Evolutionary conservation across 495 filamentous ascomycete genomes (phyloP).

Genomic region (Annulohypoxylon nitens): DNA sequence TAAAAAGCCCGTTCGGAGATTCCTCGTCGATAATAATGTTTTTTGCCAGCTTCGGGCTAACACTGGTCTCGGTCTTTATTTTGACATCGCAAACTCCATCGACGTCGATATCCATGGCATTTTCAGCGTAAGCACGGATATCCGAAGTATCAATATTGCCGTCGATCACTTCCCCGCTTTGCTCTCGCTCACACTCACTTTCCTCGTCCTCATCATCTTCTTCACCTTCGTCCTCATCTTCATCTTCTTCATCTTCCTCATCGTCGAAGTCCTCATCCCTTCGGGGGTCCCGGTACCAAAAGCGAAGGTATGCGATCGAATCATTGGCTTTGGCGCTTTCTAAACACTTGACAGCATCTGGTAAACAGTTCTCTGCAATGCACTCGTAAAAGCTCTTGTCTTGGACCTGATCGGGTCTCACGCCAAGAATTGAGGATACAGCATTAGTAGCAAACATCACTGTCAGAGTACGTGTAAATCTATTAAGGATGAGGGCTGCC

Average conservation of each 20-base stretch:
- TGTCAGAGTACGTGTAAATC: constrained; percentile 84
- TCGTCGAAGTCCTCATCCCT: constrained; percentile 52
- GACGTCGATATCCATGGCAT: constrained; percentile 55
- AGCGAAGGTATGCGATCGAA: constrained; percentile 93
- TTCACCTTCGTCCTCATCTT: constrained; percentile 53
- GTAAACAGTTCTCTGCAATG: constrained; percentile 80
- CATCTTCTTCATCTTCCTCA: constrained; percentile 54
- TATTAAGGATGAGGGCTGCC: constrained; percentile 87
- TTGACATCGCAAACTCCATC: constrained; percentile 19
- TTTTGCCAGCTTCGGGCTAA: constrained; percentile 36
- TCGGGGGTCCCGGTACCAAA: constrained; percentile 83
- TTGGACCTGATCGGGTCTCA: constrained; percentile 72
- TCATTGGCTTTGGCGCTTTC: constrained; percentile 93
- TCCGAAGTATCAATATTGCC: constrained; percentile 46
- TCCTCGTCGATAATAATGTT: constrained; percentile 4
- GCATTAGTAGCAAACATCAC: constrained; percentile 90
- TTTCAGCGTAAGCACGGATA: constrained; percentile 29
- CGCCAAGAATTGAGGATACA: constrained; percentile 77
- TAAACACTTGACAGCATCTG: constrained; percentile 79
- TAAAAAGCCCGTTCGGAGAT: background rate
- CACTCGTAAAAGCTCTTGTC: constrained; percentile 85
- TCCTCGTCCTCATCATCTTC: constrained; percentile 51
- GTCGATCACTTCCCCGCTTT: constrained; percentile 29
- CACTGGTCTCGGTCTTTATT: constrained; percentile 36
- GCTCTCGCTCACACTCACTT: constrained; percentile 29